A percentile compares a stretch with the other conserved stretches of the same genome.
phyloP scores from a whole-genome alignment of 176 grass and related monocot genomes.

The Coix lacrymajobi region DNA sequence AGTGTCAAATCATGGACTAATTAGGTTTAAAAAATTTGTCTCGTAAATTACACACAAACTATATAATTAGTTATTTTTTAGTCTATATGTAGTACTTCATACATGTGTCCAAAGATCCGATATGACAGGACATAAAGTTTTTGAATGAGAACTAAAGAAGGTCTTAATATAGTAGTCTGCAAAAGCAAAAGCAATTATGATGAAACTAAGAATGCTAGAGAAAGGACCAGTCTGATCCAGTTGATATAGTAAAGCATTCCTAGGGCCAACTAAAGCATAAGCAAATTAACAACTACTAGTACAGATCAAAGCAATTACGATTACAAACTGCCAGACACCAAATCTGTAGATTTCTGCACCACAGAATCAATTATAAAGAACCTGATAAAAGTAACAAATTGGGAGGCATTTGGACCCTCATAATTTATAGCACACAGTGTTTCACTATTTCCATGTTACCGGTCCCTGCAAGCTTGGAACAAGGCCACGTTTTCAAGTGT shows the following conservation, averaged over 20 bases:
- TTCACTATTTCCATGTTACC: constrained; percentile 25
- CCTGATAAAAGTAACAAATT: constrained; percentile 28
- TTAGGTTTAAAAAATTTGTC: no score
- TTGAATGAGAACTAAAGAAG: no score
- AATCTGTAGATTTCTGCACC: constrained; percentile 5
- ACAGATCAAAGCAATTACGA: constrained; percentile 20
- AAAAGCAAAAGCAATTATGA: not conserved
- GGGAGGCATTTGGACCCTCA: constrained; percentile 32
- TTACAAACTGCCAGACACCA: constrained; percentile 8
- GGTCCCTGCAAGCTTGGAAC: constrained; percentile 21
- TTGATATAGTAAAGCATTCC: constrained; percentile 19
- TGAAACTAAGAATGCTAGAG: not conserved
- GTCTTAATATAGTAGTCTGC: not conserved
- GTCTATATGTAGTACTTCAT: no score
- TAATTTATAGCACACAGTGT: constrained; percentile 26
- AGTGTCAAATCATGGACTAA: no score
- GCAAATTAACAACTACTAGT: constrained; percentile 1
- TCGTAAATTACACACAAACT: no score
- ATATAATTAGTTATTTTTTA: no score
- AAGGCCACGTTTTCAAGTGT: constrained; percentile 33
- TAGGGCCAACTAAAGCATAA: constrained; percentile 21
- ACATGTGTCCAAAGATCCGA: no score
- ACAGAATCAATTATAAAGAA: constrained; percentile 23
- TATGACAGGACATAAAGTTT: no score
- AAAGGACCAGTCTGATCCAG: constrained; percentile 15